Percentiles rank a stretch among this genome's conserved stretches.
Evolutionary conservation across 2,329 filamentous ascomycete genomes (phyloP).

Genomic region (Phyllosticta citrichinensis): DNA sequence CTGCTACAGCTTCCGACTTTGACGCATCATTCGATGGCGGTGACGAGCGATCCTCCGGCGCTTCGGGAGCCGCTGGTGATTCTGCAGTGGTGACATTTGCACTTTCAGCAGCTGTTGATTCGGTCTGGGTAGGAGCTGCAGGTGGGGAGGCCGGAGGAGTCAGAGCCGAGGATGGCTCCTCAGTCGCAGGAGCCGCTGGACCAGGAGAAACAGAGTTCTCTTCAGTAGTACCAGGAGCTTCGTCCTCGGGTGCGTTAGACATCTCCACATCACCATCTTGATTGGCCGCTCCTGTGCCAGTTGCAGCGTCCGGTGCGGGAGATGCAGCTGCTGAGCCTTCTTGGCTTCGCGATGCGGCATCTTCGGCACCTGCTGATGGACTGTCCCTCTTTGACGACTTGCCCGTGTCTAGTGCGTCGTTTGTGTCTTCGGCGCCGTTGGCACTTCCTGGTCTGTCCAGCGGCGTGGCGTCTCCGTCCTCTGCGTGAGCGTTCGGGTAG

Average conservation of each 20-base stretch:
- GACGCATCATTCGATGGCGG: not conserved
- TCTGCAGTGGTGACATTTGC: not conserved
- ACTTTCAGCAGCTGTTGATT: not conserved
- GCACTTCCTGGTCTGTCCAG: conserved; percentile 1
- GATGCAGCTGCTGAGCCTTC: not conserved
- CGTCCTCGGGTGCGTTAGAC: conserved; percentile 12
- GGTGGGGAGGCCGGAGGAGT: conserved; percentile 9
- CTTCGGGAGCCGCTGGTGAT: not conserved
- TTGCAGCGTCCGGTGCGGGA: not conserved
- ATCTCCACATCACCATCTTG: conserved; percentile 13
- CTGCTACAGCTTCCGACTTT: not conserved
- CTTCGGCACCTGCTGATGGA: conserved; percentile 1
- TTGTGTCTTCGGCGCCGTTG: conserved; percentile 21
- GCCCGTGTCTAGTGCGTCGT: conserved; percentile 20
- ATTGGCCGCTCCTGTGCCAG: not conserved
- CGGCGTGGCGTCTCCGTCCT: conserved; percentile 20
- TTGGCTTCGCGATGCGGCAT: not conserved
- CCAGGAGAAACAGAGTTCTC: not conserved
- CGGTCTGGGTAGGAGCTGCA: not conserved
- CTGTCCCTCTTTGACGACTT: conserved; percentile 19
- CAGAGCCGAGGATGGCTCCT: conserved; percentile 1
- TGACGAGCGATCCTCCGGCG: not conserved
- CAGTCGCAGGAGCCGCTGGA: not conserved
- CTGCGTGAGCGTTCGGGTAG: conserved; percentile 45
- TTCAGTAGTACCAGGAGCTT: not conserved